Evolutionary conservation across 1,139 yeast genomes (phyloP).

Genomic region (Candida frijolesensis): DNA sequence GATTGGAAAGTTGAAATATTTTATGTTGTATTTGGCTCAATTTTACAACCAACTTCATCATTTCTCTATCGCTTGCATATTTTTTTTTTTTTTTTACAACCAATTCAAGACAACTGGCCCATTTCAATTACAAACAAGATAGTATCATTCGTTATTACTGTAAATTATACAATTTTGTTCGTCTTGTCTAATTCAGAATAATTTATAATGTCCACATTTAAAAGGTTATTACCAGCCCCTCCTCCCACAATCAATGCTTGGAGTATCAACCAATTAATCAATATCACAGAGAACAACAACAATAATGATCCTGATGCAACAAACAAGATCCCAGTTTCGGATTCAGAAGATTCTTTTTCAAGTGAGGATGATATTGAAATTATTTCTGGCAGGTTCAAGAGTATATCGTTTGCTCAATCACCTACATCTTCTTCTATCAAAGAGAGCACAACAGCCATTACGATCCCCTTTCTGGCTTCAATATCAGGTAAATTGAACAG

Average conservation of each 20-base stretch:
- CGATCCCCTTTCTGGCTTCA: constrained; percentile 9
- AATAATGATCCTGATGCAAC: not conserved
- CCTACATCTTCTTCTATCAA: constrained; percentile 1
- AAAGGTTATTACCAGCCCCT: constrained; percentile 22
- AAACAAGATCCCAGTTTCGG: not conserved
- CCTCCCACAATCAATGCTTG: constrained; percentile 21
- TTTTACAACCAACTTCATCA: not conserved
- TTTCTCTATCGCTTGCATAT: not conserved
- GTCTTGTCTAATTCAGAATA: not conserved
- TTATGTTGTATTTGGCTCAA: not conserved
- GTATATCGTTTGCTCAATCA: constrained; percentile 7
- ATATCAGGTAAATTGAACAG: not conserved
- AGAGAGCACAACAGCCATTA: constrained; percentile 2
- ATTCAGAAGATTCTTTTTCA: constrained; percentile 1
- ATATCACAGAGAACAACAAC: not conserved
- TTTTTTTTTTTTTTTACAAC: constrained; percentile 10
- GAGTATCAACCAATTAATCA: constrained; percentile 16
- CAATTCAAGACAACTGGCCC: constrained; percentile 1
- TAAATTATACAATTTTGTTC: not conserved
- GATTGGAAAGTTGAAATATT: not conserved
- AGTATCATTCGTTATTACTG: not conserved
- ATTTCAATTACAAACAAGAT: not conserved
- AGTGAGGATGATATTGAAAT: constrained; percentile 5
- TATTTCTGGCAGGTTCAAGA: constrained; percentile 1
- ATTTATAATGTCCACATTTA: constrained; percentile 11